Evolutionary conservation across 2,329 filamentous ascomycete genomes (phyloP).

Genomic region (Botryotinia calthae): DNA sequence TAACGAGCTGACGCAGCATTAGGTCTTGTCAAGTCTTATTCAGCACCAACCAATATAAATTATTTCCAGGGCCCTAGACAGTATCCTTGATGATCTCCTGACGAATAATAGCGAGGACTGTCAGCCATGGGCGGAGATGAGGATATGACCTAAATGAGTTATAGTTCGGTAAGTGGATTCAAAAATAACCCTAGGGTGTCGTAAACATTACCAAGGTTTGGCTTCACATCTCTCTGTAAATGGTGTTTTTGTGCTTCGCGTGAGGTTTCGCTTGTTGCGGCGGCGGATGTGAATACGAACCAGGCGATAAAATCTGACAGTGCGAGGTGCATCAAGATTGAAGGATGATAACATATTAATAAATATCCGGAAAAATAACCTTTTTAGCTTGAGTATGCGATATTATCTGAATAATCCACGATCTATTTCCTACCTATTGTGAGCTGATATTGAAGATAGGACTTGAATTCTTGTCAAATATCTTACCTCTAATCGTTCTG

Average conservation of each 20-base stretch:
- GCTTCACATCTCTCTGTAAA: neutral
- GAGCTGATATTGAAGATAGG: neutral
- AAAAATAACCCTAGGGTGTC: conserved; percentile 2
- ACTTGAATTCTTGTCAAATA: neutral
- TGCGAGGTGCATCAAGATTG: conserved; percentile 12
- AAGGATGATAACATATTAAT: conserved; percentile 18
- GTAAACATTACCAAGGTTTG: neutral
- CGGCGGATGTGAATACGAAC: conserved; percentile 22
- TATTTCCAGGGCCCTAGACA: neutral
- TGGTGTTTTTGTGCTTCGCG: neutral
- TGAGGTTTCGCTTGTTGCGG: conserved; percentile 18
- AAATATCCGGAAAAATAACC: conserved; percentile 12
- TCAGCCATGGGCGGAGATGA: conserved; percentile 9
- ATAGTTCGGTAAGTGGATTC: neutral
- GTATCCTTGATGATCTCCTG: conserved; percentile 16
- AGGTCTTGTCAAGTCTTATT: conserved; percentile 32
- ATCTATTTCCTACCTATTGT: neutral
- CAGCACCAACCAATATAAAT: conserved; percentile 25
- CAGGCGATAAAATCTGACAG: conserved; percentile 11
- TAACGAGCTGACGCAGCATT: conserved; percentile 20
- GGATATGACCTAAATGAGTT: conserved; percentile 3
- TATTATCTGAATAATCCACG: conserved; percentile 11
- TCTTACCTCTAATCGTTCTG: neutral
- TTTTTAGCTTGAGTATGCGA: neutral
- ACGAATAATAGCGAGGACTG: neutral